A percentile compares a stretch with the other conserved stretches of the same genome.
Evolutionary conservation across 495 filamentous ascomycete genomes (phyloP).

Genomic region (Talaromyces proteolyticus): DNA sequence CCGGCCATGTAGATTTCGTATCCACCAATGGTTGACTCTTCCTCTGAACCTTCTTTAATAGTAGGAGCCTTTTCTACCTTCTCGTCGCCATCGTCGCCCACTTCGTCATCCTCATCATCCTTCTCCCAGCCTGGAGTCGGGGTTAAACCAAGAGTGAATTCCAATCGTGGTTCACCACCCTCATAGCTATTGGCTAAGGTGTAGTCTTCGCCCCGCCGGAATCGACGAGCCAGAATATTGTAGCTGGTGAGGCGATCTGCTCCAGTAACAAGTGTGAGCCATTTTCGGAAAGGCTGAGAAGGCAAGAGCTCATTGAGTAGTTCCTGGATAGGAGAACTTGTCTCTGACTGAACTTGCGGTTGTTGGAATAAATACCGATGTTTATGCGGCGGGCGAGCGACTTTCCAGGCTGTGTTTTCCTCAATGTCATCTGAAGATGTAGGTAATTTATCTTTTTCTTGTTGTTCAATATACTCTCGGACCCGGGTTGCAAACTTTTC

Average conservation of each 20-base stretch:
- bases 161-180: constrained; percentile 70
- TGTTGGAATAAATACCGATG: constrained; percentile 86
- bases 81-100: constrained; percentile 31
- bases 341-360: constrained; percentile 18
- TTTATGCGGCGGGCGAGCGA: constrained; percentile 88
- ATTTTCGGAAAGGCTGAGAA: constrained; percentile 81
- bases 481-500: constrained; percentile 67
- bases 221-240: constrained; percentile 72
- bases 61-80: constrained; percentile 12
- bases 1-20: constrained; percentile 91
- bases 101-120: constrained; percentile 50
- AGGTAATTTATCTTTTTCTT: constrained; percentile 47
- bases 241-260: constrained; percentile 54
- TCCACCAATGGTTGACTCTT: constrained; percentile 64
- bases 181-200: constrained; percentile 83
- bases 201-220: constrained; percentile 84
- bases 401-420: constrained; percentile 55
- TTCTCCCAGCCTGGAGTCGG: constrained; percentile 79
- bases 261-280: constrained; percentile 77
- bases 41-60: constrained; percentile 12
- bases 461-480: constrained; percentile 58
- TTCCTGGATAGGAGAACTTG: constrained; percentile 60
- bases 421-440: constrained; percentile 50
- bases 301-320: constrained; percentile 75
- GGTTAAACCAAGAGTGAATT: constrained; percentile 79